A percentile compares a stretch with the other conserved stretches of the same genome.
Evolutionary conservation across 164 flowering plant species (phyloP).

Genomic region (Protea cynaroides): DNA sequence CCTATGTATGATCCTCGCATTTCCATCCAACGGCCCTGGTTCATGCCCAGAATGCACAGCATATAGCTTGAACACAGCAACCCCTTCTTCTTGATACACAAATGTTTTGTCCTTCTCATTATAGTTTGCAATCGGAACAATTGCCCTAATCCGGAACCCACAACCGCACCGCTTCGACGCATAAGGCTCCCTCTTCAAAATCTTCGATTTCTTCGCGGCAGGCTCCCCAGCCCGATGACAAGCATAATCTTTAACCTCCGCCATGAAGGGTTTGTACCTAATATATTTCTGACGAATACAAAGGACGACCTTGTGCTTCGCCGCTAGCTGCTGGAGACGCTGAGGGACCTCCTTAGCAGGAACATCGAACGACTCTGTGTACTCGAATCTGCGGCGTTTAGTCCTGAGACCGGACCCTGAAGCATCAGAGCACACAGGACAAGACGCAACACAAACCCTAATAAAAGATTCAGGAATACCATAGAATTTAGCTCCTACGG

Average conservation of each 20-base stretch:
- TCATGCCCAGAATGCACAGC: conserved; percentile 98
- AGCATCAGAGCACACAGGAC: conserved; percentile 59
- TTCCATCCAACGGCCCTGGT: conserved; percentile 96
- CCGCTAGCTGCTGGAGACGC: conserved; percentile 75
- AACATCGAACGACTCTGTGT: conserved; percentile 87
- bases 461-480: conserved; percentile 93
- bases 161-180: conserved; percentile 95
- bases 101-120: conserved; percentile 96
- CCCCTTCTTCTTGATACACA: conserved; percentile 91
- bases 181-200: conserved; percentile 90
- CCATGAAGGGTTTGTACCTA: conserved; percentile 96
- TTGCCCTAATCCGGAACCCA: conserved; percentile 94
- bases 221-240: conserved; percentile 98
- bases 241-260: conserved; percentile 98
- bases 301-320: conserved; percentile 91
- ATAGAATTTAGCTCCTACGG: conserved; percentile 94
- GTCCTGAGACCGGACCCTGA: conserved; percentile 34
- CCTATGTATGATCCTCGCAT: conserved; percentile 96
- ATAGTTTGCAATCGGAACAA: conserved; percentile 87
- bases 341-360: conserved; percentile 86
- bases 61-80: conserved; percentile 85
- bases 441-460: conserved; percentile 76
- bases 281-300: conserved; percentile 97
- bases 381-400: conserved; percentile 84
- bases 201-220: conserved; percentile 62